Base-by-base conservation (phyloP, 2,329 filamentous ascomycete species). In the Scedosporium boydii region DNA sequence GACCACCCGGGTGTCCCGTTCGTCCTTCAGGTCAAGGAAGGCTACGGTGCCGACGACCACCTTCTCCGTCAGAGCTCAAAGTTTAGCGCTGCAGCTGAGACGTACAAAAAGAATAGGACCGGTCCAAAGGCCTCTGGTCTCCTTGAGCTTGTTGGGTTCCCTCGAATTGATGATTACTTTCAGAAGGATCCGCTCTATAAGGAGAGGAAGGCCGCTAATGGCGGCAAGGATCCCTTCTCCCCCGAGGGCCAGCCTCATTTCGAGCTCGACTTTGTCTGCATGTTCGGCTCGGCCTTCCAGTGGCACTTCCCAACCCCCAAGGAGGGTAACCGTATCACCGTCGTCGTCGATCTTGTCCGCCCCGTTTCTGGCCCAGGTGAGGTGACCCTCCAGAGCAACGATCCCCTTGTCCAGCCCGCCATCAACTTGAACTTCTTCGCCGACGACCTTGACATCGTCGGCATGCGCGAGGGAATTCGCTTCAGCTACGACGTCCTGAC, bases 391-490 rank as follows among this genome's bases (percentile, higher is more conserved):
- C 78, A 76, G 65, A 85, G 80, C 2, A 71, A 78, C 0, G 77
- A 87, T 68, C 83, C 85, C 0, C 77, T 83, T 1, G 81, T 81
- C 58, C 78, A 82, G 58, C 82, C 86, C 1, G 74, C 82, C 56
- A 86, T 88, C 69, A 79, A 81, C 69, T 79, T 86, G 69, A 84
- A 85, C 72, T 86, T 82, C 72, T 85, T 82, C 75, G 74, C 76
- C 48, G 73, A 80, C n/a, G 80, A 82, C 42, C 75, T 84, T 1
- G 78, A 79, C 65, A 75, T 87, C n/a, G 71, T 86, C 18, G 83
- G 80, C 3, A 74, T 87, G 71, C 79, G 82, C 27, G 82, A 86
- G 68, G 83, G 84, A 18, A 76, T 86, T 21, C 76, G 82, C 16
- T 84, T 76, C 68, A 74, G 75, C 6, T 80, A 85, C 70, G 82